These are phyloP conservation scores for Lanmaoa pseudosensibilis DNA, from an alignment of 768 basidiomycete genomes.

Conservation along the genomic window DNA sequence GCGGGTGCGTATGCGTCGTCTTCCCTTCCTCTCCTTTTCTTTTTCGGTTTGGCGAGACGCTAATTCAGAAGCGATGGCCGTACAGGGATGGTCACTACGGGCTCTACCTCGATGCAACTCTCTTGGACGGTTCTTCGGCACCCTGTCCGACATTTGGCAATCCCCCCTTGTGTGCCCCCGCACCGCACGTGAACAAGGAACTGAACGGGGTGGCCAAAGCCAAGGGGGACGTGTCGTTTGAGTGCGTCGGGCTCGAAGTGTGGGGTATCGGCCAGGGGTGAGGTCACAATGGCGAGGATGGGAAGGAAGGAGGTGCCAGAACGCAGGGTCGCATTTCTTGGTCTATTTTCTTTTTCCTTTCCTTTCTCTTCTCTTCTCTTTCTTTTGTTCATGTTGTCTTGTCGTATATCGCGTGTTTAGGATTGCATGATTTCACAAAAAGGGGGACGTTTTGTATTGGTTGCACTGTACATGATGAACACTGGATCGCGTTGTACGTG, in stretches of 20 bases:
- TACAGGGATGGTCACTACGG: slow-evolving; percentile 83
- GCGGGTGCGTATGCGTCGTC: slow-evolving; percentile 61
- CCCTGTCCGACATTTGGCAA: slow-evolving; percentile 87
- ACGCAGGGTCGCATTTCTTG: too few relatives aligned
- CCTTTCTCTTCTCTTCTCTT: too few relatives aligned
- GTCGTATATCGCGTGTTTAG: too few relatives aligned
- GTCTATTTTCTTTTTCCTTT: too few relatives aligned
- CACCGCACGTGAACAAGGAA: neutral
- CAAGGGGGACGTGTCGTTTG: slow-evolving; percentile 62
- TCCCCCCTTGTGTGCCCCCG: slow-evolving; percentile 64
- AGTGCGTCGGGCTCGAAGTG: slow-evolving; percentile 89
- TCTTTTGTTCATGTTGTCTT: too few relatives aligned
- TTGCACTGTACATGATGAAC: too few relatives aligned
- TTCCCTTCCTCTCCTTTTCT: neutral
- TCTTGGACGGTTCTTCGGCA: slow-evolving; percentile 83
- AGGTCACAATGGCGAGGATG: too few relatives aligned
- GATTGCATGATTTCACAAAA: too few relatives aligned
- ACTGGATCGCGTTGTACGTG: too few relatives aligned
- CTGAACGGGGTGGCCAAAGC: slow-evolving; percentile 24
- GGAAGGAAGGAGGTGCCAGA: too few relatives aligned
- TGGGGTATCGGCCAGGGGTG: slow-evolving; percentile 61
- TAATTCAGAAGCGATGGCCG: neutral
- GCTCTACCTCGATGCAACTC: slow-evolving; percentile 78
- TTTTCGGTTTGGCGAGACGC: neutral
- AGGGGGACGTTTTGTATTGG: too few relatives aligned